Evolutionary conservation across 306 rosid genomes (phyloP), one percentile per base, ranked within the genome.

Genomic region (Aeschynomene evenia): DNA sequence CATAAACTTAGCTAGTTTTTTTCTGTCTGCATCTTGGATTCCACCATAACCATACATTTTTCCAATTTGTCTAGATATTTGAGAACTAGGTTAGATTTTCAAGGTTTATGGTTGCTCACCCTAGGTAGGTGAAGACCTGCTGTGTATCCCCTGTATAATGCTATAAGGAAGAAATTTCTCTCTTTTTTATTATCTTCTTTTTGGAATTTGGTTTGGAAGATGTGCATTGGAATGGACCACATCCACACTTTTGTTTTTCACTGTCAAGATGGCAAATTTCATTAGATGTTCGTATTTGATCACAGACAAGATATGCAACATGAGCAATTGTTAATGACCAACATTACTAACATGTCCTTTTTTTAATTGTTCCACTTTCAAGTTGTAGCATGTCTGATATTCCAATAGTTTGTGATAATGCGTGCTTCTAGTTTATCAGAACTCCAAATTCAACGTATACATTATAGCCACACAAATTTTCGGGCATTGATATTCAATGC

Each of bases 221-320:
- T 62, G 78, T 83, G 78, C 66, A 66, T 70, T 68, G 66, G 68
- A 77, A 59, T 42, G 77, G 74, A 53, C 55, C 45, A 9, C 50
- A 45, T 59, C 70, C 61, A 40, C 68, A 71, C 58, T 21, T 45
- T 59, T 29, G 16, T 29, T 31, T 51, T 58, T 43, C 12, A 7
- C 43, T 39, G 66, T 18, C 43, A 49, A 76, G 28, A 31, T 34
- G 59, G 20, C 59, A 68, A 60, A 45, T 64, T 63, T 72, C 20
- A 45, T 72, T 26, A 7, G 39, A 70, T 45, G 64, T 34, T 42
- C 68, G 74, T 74, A 71, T 70, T 34, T 51, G 77, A 56, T 68
- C 56, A 13, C 24, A 66, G 18, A 57, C 74, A 36, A 39, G 54
- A 43, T 26, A 46, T 67, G 69, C 34, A 13, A 34, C 52, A 18